A percentile compares a stretch with the other conserved stretches of the same genome.
Evolutionary conservation across 257 asterid genomes (phyloP).

Genomic region (Solanum sejunctum): DNA sequence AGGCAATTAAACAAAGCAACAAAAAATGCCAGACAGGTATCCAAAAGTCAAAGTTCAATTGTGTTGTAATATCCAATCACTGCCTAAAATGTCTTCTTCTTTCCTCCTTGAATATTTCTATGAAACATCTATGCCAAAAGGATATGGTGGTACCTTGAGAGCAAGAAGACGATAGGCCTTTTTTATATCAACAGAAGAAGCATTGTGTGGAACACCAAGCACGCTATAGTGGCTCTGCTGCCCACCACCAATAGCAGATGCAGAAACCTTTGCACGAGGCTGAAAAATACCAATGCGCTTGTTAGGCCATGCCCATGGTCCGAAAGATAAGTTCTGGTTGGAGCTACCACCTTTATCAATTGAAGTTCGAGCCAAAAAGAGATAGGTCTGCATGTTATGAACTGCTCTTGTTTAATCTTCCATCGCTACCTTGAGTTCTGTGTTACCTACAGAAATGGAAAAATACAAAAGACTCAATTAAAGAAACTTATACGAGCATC

Average conservation of each 20-base stretch:
- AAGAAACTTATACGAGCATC: neutral
- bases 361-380: neutral
- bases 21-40: neutral
- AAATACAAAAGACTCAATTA: neutral
- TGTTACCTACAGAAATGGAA: neutral
- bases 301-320: neutral
- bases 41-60: neutral
- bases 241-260: conserved; percentile 26
- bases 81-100: neutral
- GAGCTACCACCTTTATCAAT: neutral
- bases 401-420: neutral
- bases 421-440: neutral
- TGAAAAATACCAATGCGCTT: neutral
- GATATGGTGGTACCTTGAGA: conserved; percentile 41
- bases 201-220: conserved; percentile 50
- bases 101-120: neutral
- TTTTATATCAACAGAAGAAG: conserved; percentile 53
- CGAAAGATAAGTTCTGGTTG: neutral
- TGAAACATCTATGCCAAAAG: neutral
- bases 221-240: conserved; percentile 51
- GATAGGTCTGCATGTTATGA: neutral
- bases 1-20: neutral
- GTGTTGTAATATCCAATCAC: neutral
- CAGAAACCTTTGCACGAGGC: conserved; percentile 6
- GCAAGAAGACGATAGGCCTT: conserved; percentile 77